Evolutionary conservation across 176 grass and related monocot species (phyloP).

Genomic region (Zizania latifolia): DNA sequence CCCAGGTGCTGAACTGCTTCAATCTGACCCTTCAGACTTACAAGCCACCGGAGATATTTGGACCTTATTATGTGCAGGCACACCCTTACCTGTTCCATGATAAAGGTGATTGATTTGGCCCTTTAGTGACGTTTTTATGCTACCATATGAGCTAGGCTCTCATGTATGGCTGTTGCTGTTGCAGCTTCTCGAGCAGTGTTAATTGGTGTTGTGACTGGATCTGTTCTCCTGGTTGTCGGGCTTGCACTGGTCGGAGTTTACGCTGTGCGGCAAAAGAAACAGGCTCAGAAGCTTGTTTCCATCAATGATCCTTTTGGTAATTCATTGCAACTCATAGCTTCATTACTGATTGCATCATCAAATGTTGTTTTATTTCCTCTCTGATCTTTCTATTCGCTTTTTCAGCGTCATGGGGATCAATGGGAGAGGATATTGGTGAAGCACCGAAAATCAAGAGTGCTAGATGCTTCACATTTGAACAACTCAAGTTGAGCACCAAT

Average conservation of each 20-base stretch:
- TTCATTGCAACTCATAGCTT: background rate
- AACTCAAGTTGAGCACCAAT: constrained; percentile 72
- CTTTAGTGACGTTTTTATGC: background rate
- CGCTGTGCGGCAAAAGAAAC: constrained; percentile 46
- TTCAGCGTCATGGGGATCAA: constrained; percentile 71
- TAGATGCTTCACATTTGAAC: constrained; percentile 59
- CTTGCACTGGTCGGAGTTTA: constrained; percentile 40
- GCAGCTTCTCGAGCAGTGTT: constrained; percentile 44
- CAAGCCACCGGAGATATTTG: constrained; percentile 28
- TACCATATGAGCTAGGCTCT: constrained; percentile 6
- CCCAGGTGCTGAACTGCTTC: constrained; percentile 46
- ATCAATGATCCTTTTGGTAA: constrained; percentile 65
- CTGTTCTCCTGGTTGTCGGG: constrained; percentile 27
- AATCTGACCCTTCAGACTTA: constrained; percentile 44
- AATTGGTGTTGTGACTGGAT: constrained; percentile 43
- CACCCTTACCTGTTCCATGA: constrained; percentile 28
- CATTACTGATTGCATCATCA: background rate
- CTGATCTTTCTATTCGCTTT: background rate
- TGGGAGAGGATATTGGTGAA: constrained; percentile 50
- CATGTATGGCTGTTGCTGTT: background rate
- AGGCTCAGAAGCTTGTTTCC: constrained; percentile 35
- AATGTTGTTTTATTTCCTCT: background rate
- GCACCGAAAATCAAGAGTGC: constrained; percentile 58
- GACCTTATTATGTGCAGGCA: constrained; percentile 49
- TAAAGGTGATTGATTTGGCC: constrained; percentile 13